Conservation (phyloP, 805 yeast species). For the Hanseniaspora jakobsenii region DNA sequence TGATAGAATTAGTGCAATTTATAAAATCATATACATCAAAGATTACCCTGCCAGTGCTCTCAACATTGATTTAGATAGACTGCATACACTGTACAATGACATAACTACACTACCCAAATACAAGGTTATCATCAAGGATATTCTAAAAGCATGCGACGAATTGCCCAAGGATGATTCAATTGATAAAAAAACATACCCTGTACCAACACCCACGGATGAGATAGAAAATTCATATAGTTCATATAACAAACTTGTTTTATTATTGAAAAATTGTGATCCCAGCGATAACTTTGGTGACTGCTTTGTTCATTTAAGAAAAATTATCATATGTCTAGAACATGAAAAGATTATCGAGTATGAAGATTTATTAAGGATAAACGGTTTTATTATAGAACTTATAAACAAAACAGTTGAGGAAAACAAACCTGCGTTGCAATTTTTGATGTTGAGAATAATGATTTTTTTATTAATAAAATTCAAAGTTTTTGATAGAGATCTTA, state of each 20-base stretch:
- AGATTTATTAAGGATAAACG: constrained; percentile 1
- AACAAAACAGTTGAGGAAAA: neutral
- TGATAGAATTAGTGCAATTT: too few species aligned
- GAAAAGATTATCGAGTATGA: neutral
- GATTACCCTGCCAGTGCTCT: too few species aligned
- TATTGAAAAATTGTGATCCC: too few species aligned
- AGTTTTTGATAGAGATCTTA: neutral
- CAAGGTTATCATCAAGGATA: constrained; percentile 9
- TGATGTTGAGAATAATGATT: constrained; percentile 70
- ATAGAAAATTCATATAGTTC: too few species aligned
- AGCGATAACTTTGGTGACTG: neutral
- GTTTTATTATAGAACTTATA: constrained; percentile 1
- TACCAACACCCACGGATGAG: too few species aligned
- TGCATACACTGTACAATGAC: constrained; percentile 5
- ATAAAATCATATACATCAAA: too few species aligned
- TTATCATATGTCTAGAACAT: neutral
- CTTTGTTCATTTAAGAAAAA: neutral
- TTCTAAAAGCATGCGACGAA: neutral
- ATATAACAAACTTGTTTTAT: too few species aligned
- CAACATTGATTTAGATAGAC: neutral
- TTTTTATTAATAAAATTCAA: constrained; percentile 34
- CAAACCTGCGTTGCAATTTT: constrained; percentile 65
- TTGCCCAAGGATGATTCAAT: neutral
- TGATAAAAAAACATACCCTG: too few species aligned
- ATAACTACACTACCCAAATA: constrained; percentile 7